Conservation (phyloP, 164 flowering plant genomes). For the Annona cherimola region DNA sequence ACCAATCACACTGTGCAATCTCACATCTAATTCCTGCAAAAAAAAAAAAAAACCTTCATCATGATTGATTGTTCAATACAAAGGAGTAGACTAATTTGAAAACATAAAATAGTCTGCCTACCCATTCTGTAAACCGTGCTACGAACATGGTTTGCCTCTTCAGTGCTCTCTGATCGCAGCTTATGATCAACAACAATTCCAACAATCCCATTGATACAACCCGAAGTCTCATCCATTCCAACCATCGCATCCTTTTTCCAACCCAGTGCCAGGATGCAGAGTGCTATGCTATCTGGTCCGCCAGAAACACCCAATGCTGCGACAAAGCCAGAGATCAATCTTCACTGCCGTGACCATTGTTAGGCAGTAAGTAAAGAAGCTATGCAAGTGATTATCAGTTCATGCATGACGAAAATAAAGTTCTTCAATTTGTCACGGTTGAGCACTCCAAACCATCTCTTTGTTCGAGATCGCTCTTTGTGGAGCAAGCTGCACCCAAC, state of each 20-base stretch:
- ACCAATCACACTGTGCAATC: slow-evolving; percentile 64
- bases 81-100: neutral
- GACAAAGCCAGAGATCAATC: slow-evolving; percentile 1
- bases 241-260: slow-evolving; percentile 54
- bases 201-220: slow-evolving; percentile 61
- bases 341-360: neutral
- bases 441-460: neutral
- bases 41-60: neutral
- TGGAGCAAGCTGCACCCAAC: neutral
- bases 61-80: neutral
- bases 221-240: slow-evolving; percentile 19
- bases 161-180: slow-evolving; percentile 73
- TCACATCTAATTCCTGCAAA: slow-evolving; percentile 79
- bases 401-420: neutral
- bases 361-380: neutral
- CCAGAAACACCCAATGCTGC: slow-evolving; percentile 90
- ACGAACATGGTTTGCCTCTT: slow-evolving; percentile 58
- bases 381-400: neutral
- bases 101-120: slow-evolving; percentile 16
- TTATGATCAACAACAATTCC: slow-evolving; percentile 88
- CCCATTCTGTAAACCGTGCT: slow-evolving; percentile 64
- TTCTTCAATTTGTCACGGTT: neutral
- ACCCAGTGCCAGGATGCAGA: slow-evolving; percentile 58
- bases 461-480: neutral
- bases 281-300: slow-evolving; percentile 88